These are phyloP conservation scores for Persicaria maculosa DNA, from an alignment of 148 eudicot species.

Conservation along the genomic window DNA sequence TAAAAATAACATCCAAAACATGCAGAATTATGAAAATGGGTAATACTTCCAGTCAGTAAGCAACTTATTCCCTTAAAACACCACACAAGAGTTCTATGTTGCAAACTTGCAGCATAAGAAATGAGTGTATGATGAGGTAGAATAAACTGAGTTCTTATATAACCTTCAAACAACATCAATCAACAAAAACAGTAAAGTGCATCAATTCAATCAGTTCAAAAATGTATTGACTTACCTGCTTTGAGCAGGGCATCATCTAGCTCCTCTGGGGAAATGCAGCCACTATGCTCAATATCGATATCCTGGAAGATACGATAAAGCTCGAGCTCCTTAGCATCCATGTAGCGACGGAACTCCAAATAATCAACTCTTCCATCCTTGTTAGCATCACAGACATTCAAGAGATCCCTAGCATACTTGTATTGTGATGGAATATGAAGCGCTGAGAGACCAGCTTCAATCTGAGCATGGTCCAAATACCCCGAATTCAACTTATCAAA, in stretches of 20 bases:
- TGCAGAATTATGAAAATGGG: not conserved
- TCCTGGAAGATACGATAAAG: constrained; percentile 87
- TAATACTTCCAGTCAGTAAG: not conserved
- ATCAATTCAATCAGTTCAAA: not conserved
- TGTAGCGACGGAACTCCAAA: constrained; percentile 77
- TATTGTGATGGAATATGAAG: constrained; percentile 79
- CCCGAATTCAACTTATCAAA: constrained; percentile 61
- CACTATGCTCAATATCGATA: constrained; percentile 96
- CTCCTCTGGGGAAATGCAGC: constrained; percentile 93
- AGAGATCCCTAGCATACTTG: constrained; percentile 84
- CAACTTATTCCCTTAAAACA: not conserved
- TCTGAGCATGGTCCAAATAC: constrained; percentile 55
- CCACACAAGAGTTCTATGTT: not conserved
- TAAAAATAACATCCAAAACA: not conserved
- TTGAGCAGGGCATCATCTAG: constrained; percentile 91
- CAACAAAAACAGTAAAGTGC: not conserved
- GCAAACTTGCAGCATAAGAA: not conserved
- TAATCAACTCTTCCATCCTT: constrained; percentile 86
- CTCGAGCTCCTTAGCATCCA: constrained; percentile 97
- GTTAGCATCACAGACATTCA: constrained; percentile 74
- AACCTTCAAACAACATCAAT: not conserved
- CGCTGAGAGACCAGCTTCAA: constrained; percentile 68
- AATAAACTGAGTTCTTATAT: not conserved
- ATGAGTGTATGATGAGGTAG: not conserved
- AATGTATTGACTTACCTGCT: constrained; percentile 53